Evolutionary conservation across 2,329 filamentous ascomycete species (phyloP), one percentile per base, ranked within the genome.

Genomic region (Rutstroemia sp.): DNA sequence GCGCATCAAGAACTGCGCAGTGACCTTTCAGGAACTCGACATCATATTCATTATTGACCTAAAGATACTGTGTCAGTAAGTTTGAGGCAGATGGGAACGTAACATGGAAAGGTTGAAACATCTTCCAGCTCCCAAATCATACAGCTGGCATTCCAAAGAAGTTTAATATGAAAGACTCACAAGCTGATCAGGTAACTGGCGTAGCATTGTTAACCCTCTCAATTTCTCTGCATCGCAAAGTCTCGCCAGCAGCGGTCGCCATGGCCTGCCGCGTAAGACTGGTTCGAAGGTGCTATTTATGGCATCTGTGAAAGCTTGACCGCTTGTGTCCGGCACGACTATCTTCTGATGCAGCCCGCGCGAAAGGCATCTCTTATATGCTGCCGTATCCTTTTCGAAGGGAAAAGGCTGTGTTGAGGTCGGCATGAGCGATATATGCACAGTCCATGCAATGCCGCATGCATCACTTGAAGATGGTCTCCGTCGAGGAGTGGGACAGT

Each of bases 291-390:
- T 73, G 54, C 70, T 71, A 25, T 72, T 71, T 12, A 83, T 74
- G 23, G 79, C 78, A 17, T 61, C 65, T 10, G 66, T 70, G 63
- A 84, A 81, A 0, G 79, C 77, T 30, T 73, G 68, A 45, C 76
- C 74, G 57, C 76, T 74, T 3, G 72, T 72, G 17, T 78, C 79
- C 45, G 73, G 72, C 12, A 84, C 73, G 8, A 76, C 78, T 17
- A 83, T 72, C 69, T 81, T 78, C 57, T 77, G 78, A 62, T 83
- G 81, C 46, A 83, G 73, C 3, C 81, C 81, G 16, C 81, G 77
- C 14, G 81, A 84, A 4, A 83, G 72, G 46, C 80, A 83, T 45
- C 81, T 74, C 64, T 82, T 82, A 68, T 84, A 84, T 4, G 80
- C 80, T 42, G 74, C 78, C 14, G 80, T 83, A 61, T 83, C 79